Evolutionary conservation across 495 filamentous ascomycete genomes (phyloP), one percentile per base, ranked within the genome.

Genomic region (Neurospora terricola): DNA sequence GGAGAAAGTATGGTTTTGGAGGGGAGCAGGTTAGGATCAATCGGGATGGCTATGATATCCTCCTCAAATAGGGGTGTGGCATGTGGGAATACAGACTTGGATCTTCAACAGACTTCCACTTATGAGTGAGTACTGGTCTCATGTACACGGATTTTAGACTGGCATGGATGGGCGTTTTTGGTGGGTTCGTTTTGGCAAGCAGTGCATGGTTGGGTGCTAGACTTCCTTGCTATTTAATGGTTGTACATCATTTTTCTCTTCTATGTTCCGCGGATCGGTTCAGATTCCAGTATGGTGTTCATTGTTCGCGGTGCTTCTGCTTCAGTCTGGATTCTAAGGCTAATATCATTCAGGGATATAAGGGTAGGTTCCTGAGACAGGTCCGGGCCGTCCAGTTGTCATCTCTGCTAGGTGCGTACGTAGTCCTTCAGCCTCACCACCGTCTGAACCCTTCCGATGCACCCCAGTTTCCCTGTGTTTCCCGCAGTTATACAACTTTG

Each of bases 1-100:
- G 94, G 74, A 86, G 94, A 71, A 91, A 92, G 80, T 96, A 94
- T 81, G 91, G 91, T 9, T 85, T 82, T 71, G 83, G 89, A 5
- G 87, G 86, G 16, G 91, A 94, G 70, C 90, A 90, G 74, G 89
- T 86, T 14, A 75, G 82, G 12, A 85, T 86, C 36, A 84, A 82
- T 36, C 78, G 76, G 76, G 91, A 93, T 75, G 90, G 92, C 34
- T 93, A 92, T 75, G 89, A 93, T 78, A 94, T 96, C 78, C 80
- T 94, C 45, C 80, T 94, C 40, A 79, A 81, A 71, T 86, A 81
- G 76, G 14, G 27, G 27, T 18, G 27, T 34, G 54, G 23, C 23
- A 34, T 3, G 14, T 66, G 27, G 54, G 54, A 34, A 66, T 66
- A 34, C 23, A 62, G 27, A 62, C 54, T 30, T 27, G 11, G 11